Conservation (phyloP, 164 flowering plant genomes). For the Buxus sempervirens region DNA sequence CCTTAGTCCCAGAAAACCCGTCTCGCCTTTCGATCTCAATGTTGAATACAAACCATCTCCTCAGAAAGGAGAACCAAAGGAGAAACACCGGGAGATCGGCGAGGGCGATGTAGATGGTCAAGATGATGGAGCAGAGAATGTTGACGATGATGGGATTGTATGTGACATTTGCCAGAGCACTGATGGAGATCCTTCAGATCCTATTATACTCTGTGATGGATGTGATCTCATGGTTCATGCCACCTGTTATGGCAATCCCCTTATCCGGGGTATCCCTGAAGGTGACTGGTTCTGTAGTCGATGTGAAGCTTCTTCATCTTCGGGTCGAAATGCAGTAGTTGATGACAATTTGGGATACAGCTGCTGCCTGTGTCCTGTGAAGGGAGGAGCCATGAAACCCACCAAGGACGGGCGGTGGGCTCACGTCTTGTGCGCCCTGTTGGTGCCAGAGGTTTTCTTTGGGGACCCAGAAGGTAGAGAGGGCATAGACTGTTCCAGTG, state of each 20-base stretch:
- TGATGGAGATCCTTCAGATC: constrained; percentile 82
- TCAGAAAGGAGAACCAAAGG: constrained; percentile 1
- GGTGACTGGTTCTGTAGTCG: constrained; percentile 85
- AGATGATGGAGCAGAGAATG: constrained; percentile 19
- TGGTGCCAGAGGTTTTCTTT: constrained; percentile 86
- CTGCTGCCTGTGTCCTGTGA: constrained; percentile 73
- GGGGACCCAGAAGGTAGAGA: constrained; percentile 61
- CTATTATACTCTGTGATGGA: constrained; percentile 90
- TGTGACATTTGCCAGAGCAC: constrained; percentile 82
- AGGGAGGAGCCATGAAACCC: constrained; percentile 74
- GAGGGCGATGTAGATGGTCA: constrained; percentile 1
- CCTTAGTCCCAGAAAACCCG: constrained; percentile 15
- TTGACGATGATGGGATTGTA: constrained; percentile 74
- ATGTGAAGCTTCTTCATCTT: constrained; percentile 29
- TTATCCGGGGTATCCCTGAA: constrained; percentile 58
- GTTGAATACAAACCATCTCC: constrained; percentile 33
- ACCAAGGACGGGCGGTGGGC: constrained; percentile 72
- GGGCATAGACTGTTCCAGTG: constrained; percentile 72
- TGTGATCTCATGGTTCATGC: constrained; percentile 89
- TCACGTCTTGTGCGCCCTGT: constrained; percentile 65
- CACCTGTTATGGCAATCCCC: constrained; percentile 76
- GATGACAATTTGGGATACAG: too few relatives aligned
- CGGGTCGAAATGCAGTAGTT: background rate
- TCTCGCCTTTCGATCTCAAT: constrained; percentile 43
- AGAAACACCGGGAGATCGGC: background rate